phyloP scores from a whole-genome alignment of 768 basidiomycete species.

The Tulasnella sp. region DNA sequence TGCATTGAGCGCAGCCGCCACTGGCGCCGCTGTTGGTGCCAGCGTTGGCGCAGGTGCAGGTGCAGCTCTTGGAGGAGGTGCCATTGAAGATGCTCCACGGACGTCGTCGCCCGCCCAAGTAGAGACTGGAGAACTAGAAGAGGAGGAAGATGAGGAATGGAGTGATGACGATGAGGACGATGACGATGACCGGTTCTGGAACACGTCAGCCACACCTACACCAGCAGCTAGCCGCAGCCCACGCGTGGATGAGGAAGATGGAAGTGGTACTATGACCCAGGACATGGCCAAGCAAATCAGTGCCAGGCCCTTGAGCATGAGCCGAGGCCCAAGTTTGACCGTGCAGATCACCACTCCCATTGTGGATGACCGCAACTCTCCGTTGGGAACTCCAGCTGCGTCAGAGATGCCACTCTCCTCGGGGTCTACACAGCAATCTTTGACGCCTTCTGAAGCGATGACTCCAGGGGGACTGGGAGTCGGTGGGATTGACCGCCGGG shows the following conservation, averaged over 20 bases:
- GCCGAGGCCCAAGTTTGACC: conserved; percentile 6
- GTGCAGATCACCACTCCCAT: background rate
- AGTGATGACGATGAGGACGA: conserved; percentile 1
- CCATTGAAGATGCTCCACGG: no score
- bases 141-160: conserved; percentile 3
- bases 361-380: conserved; percentile 14
- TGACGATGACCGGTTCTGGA: conserved; percentile 12
- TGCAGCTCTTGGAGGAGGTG: background rate
- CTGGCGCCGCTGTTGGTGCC: background rate
- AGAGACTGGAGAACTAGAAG: background rate
- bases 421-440: conserved; percentile 9
- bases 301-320: background rate
- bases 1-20: background rate
- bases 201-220: background rate
- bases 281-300: background rate
- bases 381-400: conserved; percentile 13
- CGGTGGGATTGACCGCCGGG: background rate
- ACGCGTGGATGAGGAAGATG: background rate
- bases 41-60: no score
- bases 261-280: background rate
- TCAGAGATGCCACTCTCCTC: conserved; percentile 16
- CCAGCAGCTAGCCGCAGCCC: conserved; percentile 2
- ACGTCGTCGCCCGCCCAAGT: no score
- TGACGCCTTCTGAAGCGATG: conserved; percentile 22
- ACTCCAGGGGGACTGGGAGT: conserved; percentile 15